Evolutionary conservation across 768 basidiomycete species (phyloP).

Genomic region (Trametes villosa): DNA sequence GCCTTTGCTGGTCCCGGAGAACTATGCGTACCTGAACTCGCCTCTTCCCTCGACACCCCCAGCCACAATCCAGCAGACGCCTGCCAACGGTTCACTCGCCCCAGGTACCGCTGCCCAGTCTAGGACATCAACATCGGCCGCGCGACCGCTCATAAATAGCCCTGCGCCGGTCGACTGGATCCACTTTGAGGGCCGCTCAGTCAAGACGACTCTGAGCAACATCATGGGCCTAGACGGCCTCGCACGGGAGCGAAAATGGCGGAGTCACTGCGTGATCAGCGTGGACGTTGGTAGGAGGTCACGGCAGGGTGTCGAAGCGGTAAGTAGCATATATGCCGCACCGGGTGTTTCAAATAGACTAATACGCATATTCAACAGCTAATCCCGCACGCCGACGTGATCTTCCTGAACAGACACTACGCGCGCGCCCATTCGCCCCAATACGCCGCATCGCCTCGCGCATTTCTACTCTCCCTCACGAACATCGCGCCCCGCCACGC

Average conservation of each 20-base stretch:
- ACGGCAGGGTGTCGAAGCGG: constrained; percentile 79
- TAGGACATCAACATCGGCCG: constrained; percentile 34
- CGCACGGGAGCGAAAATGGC: constrained; percentile 83
- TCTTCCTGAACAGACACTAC: constrained; percentile 79
- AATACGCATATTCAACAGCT: constrained; percentile 48
- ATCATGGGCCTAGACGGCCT: constrained; percentile 81
- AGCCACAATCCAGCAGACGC: constrained; percentile 23
- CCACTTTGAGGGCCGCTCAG: constrained; percentile 81
- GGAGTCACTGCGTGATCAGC: constrained; percentile 80
- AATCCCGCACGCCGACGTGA: constrained; percentile 79
- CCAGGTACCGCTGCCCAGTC: constrained; percentile 28
- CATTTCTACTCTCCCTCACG: constrained; percentile 75
- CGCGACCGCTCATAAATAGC: constrained; percentile 49
- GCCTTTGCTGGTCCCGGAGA: constrained; percentile 82
- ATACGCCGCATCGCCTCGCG: constrained; percentile 68
- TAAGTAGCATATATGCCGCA: constrained; percentile 34
- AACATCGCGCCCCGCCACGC: constrained; percentile 72
- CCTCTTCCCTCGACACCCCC: constrained; percentile 25
- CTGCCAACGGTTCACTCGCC: constrained; percentile 24
- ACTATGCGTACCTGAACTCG: constrained; percentile 52
- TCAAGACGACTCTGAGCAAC: constrained; percentile 79
- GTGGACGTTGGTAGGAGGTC: constrained; percentile 76
- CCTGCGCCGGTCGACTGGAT: constrained; percentile 87
- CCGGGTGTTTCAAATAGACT: not conserved
- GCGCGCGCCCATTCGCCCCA: constrained; percentile 64